Evolutionary conservation across 495 filamentous ascomycete genomes (phyloP), one percentile per base, ranked within the genome.

Genomic region (Penicillium cataractarum): DNA sequence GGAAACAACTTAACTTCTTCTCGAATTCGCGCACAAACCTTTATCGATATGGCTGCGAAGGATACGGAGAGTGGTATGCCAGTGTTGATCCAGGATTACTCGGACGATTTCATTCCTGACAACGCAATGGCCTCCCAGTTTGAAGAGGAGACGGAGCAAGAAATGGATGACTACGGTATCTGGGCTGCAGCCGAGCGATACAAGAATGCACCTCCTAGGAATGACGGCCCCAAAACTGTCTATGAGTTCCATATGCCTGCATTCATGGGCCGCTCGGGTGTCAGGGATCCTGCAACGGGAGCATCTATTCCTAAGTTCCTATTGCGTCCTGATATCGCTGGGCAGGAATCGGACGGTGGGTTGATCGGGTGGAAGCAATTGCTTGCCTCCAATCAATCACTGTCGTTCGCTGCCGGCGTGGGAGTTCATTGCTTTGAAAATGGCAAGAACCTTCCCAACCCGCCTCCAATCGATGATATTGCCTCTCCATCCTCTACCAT

Each of bases 31-130:
- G 78, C 80, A 1, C 80, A 82, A 54, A 81, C 78, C 0, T 80
- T 80, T 48, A 82, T 82, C 44, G 80, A 82, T 46, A 81, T 79
- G 74, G 80, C 80, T 4, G 70, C 71, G 13, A 81, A 78, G 58
- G 77, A 80, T 53, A 76, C 73, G 1, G 78, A 81, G 62, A 68
- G 67, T 1, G 78, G 78, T 19, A 74, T 81, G 75, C 70, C 60
- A 19, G 74, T 80, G 1, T 42, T 80, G 13, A 76, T 82, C 29
- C 78, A 78, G 22, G 80, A 82, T 65, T 74, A 75, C 48, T 81
- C 78, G 1, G 78, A 82, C 48, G 64, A 63, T 0, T 80, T 72
- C 44, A 65, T 77, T 6, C 78, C 78, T 0, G 78, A 81, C 39
- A 77, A 71, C 56, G 76, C 75, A 0, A 26, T 71, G n/a, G 66